These are phyloP conservation scores for Bolboschoenus planiculmis DNA, from an alignment of 176 grass and related monocot species.

Conservation along the genomic window DNA sequence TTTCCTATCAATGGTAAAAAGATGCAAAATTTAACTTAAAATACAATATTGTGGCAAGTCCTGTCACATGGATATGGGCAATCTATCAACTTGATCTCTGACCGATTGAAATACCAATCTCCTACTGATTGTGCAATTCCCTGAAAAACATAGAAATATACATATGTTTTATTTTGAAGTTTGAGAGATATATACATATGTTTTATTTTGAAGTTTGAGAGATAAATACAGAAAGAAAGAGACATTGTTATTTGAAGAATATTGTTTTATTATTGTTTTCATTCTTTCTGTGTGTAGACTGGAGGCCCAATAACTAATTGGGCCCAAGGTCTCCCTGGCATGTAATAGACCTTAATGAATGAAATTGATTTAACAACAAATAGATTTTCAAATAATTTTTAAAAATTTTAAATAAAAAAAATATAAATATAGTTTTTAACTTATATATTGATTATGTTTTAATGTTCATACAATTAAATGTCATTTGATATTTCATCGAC, in stretches of 20 bases:
- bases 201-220: neutral
- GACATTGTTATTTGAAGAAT: too few species aligned
- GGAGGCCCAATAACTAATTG: neutral
- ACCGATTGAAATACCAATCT: conserved; percentile 69
- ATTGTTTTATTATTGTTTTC: too few species aligned
- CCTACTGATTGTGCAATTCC: conserved; percentile 69
- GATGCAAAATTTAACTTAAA: conserved; percentile 33
- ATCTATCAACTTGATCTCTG: conserved; percentile 59
- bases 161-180: neutral
- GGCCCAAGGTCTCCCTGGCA: neutral
- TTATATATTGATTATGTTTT: too few species aligned
- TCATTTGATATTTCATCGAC: too few species aligned
- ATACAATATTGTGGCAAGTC: conserved; percentile 67
- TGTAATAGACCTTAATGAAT: neutral
- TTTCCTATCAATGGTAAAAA: too few species aligned
- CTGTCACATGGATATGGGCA: conserved; percentile 75
- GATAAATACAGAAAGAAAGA: too few species aligned
- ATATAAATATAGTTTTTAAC: too few species aligned
- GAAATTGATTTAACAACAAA: too few species aligned
- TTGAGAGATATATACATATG: neutral
- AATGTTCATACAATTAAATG: too few species aligned
- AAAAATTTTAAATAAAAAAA: too few species aligned
- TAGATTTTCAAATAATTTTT: too few species aligned
- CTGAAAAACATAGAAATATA: conserved; percentile 21
- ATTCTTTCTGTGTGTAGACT: neutral